Evolutionary conservation across 1,284 basidiomycete genomes (phyloP), one percentile per base, ranked within the genome.

Genomic region (Flammula alnicola): DNA sequence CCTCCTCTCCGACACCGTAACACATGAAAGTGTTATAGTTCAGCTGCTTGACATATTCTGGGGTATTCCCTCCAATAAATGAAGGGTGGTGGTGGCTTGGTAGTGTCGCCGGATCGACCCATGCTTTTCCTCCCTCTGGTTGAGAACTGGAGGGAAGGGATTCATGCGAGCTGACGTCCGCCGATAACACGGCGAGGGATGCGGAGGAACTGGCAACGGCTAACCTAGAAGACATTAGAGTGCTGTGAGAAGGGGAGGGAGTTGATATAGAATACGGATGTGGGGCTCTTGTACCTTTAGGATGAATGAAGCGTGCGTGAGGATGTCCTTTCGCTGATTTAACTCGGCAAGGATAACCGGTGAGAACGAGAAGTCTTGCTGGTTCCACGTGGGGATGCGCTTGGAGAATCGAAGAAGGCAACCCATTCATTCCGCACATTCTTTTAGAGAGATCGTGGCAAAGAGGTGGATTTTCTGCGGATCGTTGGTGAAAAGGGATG

Each of bases 81-180:
- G 79, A 75, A 22, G 76, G 71, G 56, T 84, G 78, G 31, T 76
- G 76, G 59, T 76, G 74, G 56, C 78, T 65, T 14, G 83, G 82
- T 47, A 86, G 68, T 1, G 76, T 66, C 12, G 74, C 67, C 7
- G 85, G 84, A 57, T 87, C 84, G 29, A 87, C 76, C 86, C 85
- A 87, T 3, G 67, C 68, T 54, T 73, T 74, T 29, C 46, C 26
- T 36, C 11, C 25, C 23, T 30, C 48, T 11, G 52, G 41, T 23
- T 38, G 40, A 39, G 59, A 44, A 12, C 51, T 36, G 23, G 58
- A 38, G 22, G 58, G 45, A 27, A 47, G 45, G 22, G 60, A 40
- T 26, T 55, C 55, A 48, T 58, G 59, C 17, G 56, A 49, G 25
- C 51, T 54, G 6, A 55, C 43, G 12, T 47, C 48, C n/a, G 56